A percentile compares a stretch with the other conserved stretches of the same genome.
phyloP scores from a whole-genome alignment of 345 rosid species.

The Eucalyptus lansdowneana region DNA sequence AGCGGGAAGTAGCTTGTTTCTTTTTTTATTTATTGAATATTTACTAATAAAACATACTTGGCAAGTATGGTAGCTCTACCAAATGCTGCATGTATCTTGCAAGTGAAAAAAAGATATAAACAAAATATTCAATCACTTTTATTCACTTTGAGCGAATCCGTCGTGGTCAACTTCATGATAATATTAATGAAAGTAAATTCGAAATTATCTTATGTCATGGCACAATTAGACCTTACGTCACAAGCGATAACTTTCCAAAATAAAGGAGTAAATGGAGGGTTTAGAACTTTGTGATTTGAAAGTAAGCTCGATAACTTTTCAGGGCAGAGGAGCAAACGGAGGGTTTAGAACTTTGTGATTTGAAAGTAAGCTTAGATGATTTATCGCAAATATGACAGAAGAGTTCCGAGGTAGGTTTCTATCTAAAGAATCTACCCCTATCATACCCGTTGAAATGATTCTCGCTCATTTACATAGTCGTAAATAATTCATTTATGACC shows the following conservation, averaged over 20 bases:
- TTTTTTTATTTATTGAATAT: too few species aligned
- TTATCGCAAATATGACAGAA: neutral
- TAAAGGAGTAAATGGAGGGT: neutral
- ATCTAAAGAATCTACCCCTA: neutral
- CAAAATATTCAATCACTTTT: neutral
- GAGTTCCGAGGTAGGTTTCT: accelerated
- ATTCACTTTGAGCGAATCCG: neutral
- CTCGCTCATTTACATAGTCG: neutral
- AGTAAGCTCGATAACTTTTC: too few species aligned
- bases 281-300: neutral
- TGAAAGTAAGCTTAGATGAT: neutral
- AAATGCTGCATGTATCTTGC: neutral
- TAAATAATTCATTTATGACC: neutral
- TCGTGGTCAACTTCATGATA: accelerated
- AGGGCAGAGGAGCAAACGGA: accelerated
- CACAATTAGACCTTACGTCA: accelerated
- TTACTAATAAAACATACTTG: neutral
- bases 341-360: neutral
- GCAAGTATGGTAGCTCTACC: neutral
- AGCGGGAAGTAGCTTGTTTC: neutral
- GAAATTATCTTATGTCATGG: accelerated
- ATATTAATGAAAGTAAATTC: neutral
- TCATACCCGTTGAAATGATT: neutral
- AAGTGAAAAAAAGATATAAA: neutral
- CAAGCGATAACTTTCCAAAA: neutral